Evolutionary conservation across 2,329 filamentous ascomycete species (phyloP).

Genomic region (Penicillium sp.): DNA sequence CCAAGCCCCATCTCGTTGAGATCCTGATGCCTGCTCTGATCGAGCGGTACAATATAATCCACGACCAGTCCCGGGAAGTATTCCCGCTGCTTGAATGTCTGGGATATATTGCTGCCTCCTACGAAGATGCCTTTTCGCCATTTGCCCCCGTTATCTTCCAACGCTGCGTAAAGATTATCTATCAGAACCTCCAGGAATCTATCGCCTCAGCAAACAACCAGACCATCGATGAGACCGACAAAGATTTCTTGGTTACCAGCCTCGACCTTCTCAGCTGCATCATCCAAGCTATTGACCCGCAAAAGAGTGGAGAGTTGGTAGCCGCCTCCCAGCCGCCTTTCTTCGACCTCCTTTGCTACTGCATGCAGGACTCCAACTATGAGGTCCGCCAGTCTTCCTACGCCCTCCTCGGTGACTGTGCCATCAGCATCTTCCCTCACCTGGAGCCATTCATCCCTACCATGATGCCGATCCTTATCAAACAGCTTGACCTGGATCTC

Average conservation of each 20-base stretch:
- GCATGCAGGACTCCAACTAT: constrained; percentile 86
- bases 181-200: constrained; percentile 82
- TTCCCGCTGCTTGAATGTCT: constrained; percentile 96
- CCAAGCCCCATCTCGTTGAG: constrained; percentile 75
- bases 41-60: constrained; percentile 79
- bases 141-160: constrained; percentile 85
- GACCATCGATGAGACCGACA: constrained; percentile 76
- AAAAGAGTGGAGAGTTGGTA: constrained; percentile 75
- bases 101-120: constrained; percentile 86
- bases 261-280: constrained; percentile 90
- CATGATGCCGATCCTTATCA: constrained; percentile 75
- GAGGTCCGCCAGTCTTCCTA: constrained; percentile 97
- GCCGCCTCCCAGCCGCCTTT: constrained; percentile 74
- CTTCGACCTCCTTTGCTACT: constrained; percentile 86
- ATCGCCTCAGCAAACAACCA: constrained; percentile 68
- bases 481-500: constrained; percentile 79
- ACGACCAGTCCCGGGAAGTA: constrained; percentile 86
- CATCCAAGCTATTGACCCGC: constrained; percentile 78
- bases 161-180: constrained; percentile 87
- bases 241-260: constrained; percentile 95
- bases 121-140: constrained; percentile 77
- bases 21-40: constrained; percentile 92
- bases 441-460: constrained; percentile 70
- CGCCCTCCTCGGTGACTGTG: constrained; percentile 88
- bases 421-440: constrained; percentile 85